A percentile compares a stretch with the other conserved stretches of the same genome.
phyloP scores from a whole-genome alignment of 768 basidiomycete species.

The Boletus vermiculosoides region DNA sequence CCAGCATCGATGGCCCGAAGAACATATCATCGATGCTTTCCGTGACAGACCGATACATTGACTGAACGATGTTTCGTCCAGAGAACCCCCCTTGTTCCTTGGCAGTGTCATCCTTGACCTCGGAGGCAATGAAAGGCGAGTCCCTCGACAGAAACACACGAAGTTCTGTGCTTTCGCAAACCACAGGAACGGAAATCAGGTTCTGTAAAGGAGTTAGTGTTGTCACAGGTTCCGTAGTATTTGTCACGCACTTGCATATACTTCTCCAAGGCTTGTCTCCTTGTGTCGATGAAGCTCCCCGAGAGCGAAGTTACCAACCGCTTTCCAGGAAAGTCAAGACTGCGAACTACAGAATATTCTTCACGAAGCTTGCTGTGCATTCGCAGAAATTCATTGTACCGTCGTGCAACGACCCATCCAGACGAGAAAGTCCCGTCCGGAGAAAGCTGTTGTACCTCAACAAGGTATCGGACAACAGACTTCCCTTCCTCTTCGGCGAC shows the following conservation, averaged over 20 bases:
- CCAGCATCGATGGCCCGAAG: slow-evolving; percentile 93
- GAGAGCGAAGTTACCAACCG: slow-evolving; percentile 87
- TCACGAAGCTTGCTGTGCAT: slow-evolving; percentile 88
- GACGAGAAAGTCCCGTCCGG: slow-evolving; percentile 73
- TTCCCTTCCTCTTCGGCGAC: slow-evolving; percentile 83
- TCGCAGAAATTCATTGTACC: slow-evolving; percentile 93
- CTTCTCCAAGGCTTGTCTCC: slow-evolving; percentile 77
- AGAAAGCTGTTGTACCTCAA: slow-evolving; percentile 90
- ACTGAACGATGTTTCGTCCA: slow-evolving; percentile 76
- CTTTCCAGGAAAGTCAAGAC: slow-evolving; percentile 90
- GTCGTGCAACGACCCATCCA: slow-evolving; percentile 89
- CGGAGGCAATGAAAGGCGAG: slow-evolving; percentile 73
- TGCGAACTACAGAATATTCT: slow-evolving; percentile 59
- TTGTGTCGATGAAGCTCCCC: slow-evolving; percentile 81
- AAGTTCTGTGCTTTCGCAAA: slow-evolving; percentile 81
- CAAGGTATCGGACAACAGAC: slow-evolving; percentile 86
- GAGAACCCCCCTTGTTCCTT: slow-evolving; percentile 54
- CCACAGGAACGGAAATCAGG: slow-evolving; percentile 67
- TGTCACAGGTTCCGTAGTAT: too few species aligned
- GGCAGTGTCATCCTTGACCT: slow-evolving; percentile 35
- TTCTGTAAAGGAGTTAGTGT: slow-evolving; percentile 43
- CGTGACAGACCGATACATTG: slow-evolving; percentile 87
- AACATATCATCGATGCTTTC: slow-evolving; percentile 97
- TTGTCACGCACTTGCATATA: slow-evolving; percentile 72
- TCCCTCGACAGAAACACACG: slow-evolving; percentile 85